phyloP scores from a whole-genome alignment of 163 green algal species.

The Prototheca wickerhamii region DNA sequence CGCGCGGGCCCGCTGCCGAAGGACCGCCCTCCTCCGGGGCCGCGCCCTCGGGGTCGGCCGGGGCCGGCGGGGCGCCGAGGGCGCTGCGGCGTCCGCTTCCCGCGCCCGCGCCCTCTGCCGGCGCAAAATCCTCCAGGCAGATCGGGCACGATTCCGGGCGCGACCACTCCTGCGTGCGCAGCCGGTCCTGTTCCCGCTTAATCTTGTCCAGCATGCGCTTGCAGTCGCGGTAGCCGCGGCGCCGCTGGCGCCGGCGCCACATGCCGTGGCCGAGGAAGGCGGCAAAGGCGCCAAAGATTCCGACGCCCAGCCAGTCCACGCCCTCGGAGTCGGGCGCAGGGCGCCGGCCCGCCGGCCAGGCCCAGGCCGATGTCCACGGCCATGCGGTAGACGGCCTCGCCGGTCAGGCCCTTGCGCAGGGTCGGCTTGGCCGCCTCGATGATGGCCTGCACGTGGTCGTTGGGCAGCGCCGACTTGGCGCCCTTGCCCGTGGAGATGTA shows the following conservation, averaged over 20 bases:
- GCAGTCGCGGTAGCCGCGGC: constrained; percentile 20
- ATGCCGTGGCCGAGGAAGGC: constrained; percentile 1
- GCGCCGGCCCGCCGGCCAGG: constrained; percentile 23
- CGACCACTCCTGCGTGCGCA: constrained; percentile 26
- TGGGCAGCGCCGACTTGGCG: constrained; percentile 5
- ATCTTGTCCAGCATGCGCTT: constrained; percentile 38
- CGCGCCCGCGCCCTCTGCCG: not conserved
- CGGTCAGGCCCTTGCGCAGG: constrained; percentile 32
- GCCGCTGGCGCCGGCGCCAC: not conserved
- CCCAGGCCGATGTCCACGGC: constrained; percentile 53
- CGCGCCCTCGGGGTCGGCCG: not conserved
- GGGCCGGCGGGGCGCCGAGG: not conserved
- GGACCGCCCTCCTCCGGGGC: too few relatives aligned
- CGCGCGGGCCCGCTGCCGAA: too few relatives aligned
- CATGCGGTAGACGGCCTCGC: constrained; percentile 37
- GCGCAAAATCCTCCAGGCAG: constrained; percentile 44
- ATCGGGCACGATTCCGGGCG: constrained; percentile 43
- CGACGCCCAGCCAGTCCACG: constrained; percentile 7
- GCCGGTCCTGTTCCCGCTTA: constrained; percentile 36
- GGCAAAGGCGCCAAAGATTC: constrained; percentile 17
- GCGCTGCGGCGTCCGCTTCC: not conserved
- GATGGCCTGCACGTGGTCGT: constrained; percentile 10
- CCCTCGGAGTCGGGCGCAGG: not conserved
- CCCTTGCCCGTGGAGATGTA: constrained; percentile 35
- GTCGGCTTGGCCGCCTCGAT: constrained; percentile 17